These are phyloP conservation scores for Apiotrichum domesticum DNA, from an alignment of 1,284 basidiomycete species.

Conservation along the genomic window DNA sequence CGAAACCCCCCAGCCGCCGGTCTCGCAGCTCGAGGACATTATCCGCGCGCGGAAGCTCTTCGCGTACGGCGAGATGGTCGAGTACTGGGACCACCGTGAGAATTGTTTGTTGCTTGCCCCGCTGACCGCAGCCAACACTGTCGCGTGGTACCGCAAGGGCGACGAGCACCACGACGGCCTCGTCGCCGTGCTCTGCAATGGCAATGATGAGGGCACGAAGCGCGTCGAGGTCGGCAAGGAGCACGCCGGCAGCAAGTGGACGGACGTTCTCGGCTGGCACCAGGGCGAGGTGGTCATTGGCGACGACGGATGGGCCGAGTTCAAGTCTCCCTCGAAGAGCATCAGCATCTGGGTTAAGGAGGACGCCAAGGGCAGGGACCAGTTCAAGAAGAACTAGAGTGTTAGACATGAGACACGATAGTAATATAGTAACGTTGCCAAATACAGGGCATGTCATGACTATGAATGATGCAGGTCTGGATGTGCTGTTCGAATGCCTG, in stretches of 20 bases:
- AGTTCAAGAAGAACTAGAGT: conserved; percentile 39
- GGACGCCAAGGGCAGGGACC: conserved; percentile 50
- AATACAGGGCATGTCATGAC: no score
- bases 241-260: conserved; percentile 54
- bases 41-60: conserved; percentile 52
- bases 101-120: conserved; percentile 3
- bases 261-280: conserved; percentile 55
- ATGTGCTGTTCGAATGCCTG: no score
- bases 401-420: no score
- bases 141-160: conserved; percentile 53
- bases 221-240: conserved; percentile 52
- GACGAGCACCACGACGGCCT: conserved; percentile 52
- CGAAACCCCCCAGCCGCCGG: conserved; percentile 49
- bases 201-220: conserved; percentile 47
- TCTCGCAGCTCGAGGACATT: conserved; percentile 52
- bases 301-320: conserved; percentile 55
- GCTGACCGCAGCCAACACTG: conserved; percentile 39
- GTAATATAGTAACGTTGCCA: no score
- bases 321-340: conserved; percentile 49
- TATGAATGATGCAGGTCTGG: no score
- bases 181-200: conserved; percentile 49
- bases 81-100: conserved; percentile 53
- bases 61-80: conserved; percentile 52
- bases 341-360: conserved; percentile 53
- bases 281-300: conserved; percentile 53